A percentile compares a stretch with the other conserved stretches of the same genome.
Evolutionary conservation across 495 filamentous ascomycete species (phyloP).

Genomic region (Aspergillus egyptiacus): DNA sequence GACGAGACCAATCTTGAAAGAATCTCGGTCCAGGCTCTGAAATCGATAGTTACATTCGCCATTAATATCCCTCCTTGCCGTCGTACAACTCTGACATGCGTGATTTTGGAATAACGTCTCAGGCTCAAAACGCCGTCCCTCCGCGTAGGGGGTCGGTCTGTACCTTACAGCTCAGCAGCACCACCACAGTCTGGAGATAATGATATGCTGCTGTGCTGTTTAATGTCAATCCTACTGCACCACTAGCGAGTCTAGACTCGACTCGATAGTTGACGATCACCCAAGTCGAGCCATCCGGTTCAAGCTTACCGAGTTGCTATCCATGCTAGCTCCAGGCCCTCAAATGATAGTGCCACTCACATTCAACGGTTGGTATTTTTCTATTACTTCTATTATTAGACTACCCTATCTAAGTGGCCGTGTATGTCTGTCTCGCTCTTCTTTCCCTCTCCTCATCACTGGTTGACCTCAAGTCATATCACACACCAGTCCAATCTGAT

Average conservation of each 20-base stretch:
- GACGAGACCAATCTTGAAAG: too few relatives aligned
- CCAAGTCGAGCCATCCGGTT: background rate
- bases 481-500: conserved; percentile 46
- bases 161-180: background rate
- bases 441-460: background rate
- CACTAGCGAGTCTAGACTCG: background rate
- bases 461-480: conserved; percentile 4
- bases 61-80: background rate
- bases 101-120: too few relatives aligned
- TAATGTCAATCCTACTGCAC: background rate
- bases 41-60: too few relatives aligned
- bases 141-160: too few relatives aligned
- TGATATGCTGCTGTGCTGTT: background rate
- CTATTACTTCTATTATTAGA: too few relatives aligned
- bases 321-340: too few relatives aligned
- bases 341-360: too few relatives aligned
- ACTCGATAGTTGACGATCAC: background rate
- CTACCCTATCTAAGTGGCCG: background rate
- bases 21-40: too few relatives aligned
- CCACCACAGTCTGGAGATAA: background rate
- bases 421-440: background rate
- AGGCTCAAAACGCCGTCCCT: too few relatives aligned
- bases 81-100: too few relatives aligned
- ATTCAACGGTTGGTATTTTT: too few relatives aligned
- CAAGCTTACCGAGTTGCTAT: too few relatives aligned